phyloP scores from a whole-genome alignment of 1,139 yeast species.

The Candida sojae region DNA sequence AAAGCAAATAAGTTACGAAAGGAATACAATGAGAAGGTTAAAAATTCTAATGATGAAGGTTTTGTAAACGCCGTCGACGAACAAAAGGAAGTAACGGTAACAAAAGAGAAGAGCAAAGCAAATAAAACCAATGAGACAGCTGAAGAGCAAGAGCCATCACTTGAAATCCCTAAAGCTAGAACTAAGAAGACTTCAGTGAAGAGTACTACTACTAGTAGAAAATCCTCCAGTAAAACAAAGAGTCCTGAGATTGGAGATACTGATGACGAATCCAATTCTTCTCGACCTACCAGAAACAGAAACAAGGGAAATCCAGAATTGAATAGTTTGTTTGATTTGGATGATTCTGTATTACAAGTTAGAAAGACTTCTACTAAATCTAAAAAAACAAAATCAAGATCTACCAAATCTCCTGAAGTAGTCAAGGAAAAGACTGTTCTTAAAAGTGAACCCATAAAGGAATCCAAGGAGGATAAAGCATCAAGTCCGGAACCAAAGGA shows the following conservation, averaged over 20 bases:
- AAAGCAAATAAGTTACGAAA: slow-evolving; percentile 33
- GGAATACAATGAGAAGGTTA: slow-evolving; percentile 15
- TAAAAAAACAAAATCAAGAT: not conserved
- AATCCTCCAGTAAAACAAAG: not conserved
- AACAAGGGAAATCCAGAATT: not conserved
- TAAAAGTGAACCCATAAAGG: not conserved
- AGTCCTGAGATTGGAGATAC: not conserved
- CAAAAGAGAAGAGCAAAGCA: not conserved
- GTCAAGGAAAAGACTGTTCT: not conserved
- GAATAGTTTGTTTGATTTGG: slow-evolving; percentile 5
- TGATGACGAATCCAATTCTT: not conserved
- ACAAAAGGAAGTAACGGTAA: not conserved
- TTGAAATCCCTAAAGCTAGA: not conserved
- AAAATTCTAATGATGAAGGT: slow-evolving; percentile 25
- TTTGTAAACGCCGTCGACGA: slow-evolving; percentile 15
- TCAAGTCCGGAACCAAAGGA: not conserved
- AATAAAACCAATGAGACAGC: not conserved
- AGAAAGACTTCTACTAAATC: not conserved
- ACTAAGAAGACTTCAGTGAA: not conserved
- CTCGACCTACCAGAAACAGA: not conserved
- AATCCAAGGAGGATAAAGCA: not conserved
- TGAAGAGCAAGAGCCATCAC: not conserved
- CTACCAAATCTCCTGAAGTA: not conserved
- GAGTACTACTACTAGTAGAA: not conserved
- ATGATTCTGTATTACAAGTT: slow-evolving; percentile 1